Evolutionary conservation across 2,329 filamentous ascomycete genomes (phyloP).

Genomic region (Colletotrichum phormii): DNA sequence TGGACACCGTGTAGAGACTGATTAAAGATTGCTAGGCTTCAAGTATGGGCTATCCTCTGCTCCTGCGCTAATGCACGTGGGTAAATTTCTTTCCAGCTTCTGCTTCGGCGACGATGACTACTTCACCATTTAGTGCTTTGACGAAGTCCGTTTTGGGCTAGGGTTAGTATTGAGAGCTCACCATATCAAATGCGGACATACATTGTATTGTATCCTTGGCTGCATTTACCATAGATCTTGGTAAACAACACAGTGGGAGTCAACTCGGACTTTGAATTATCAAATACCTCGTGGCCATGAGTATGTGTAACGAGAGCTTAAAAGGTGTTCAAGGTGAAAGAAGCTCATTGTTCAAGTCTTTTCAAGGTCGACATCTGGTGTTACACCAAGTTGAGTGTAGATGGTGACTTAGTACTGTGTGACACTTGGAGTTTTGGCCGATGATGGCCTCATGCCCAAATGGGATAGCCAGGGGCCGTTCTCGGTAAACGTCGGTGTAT

Average conservation of each 20-base stretch:
- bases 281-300: not conserved
- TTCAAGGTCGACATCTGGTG: not conserved
- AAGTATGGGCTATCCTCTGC: not conserved
- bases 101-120: not conserved
- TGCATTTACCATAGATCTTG: not conserved
- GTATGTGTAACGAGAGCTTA: not conserved
- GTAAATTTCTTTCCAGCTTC: not conserved
- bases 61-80: not conserved
- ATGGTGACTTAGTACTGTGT: not conserved
- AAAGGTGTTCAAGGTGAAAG: not conserved
- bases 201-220: not conserved
- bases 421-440: not conserved
- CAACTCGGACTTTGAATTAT: not conserved
- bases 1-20: not conserved
- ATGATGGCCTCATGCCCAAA: not conserved
- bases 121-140: not conserved
- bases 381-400: not conserved
- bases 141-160: not conserved
- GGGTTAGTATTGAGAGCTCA: not conserved
- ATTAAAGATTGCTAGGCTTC: not conserved
- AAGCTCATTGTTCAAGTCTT: not conserved
- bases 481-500: not conserved
- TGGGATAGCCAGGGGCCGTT: not conserved
- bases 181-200: not conserved
- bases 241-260: not conserved